Percentiles rank a stretch among this genome's conserved stretches.
Evolutionary conservation across 441 rosid species (phyloP).

Genomic region (Iberis amara): DNA sequence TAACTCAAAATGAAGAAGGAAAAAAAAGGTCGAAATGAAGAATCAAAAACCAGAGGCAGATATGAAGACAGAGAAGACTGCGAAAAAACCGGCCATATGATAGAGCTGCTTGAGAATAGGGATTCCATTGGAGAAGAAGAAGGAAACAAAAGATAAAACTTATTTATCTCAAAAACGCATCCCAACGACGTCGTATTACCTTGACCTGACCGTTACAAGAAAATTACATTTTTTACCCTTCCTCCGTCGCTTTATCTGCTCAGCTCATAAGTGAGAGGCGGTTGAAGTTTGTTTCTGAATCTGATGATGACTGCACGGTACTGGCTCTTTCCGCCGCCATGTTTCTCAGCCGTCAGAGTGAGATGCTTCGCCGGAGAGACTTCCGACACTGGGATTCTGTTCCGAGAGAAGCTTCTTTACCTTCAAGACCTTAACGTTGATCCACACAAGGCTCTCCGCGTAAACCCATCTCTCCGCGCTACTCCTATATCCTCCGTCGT

Average conservation of each 20-base stretch:
- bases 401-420: conserved; percentile 62
- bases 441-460: conserved; percentile 53
- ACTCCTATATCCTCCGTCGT: conserved; percentile 57
- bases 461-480: conserved; percentile 60
- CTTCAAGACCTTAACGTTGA: conserved; percentile 58
- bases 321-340: conserved; percentile 23
- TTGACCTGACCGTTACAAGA: too few relatives aligned
- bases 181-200: not conserved
- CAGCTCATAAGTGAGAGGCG: not conserved
- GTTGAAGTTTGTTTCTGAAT: too few relatives aligned
- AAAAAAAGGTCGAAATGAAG: conserved; percentile 19
- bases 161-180: not conserved
- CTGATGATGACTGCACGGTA: conserved; percentile 23
- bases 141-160: not conserved
- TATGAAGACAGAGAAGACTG: conserved; percentile 35
- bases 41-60: conserved; percentile 35
- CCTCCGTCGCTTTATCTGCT: conserved; percentile 17
- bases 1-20: too few relatives aligned
- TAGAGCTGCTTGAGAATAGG: conserved; percentile 42
- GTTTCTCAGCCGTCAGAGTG: conserved; percentile 18
- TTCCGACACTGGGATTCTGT: conserved; percentile 54
- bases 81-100: conserved; percentile 48
- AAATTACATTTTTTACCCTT: conserved; percentile 13
- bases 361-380: conserved; percentile 22
- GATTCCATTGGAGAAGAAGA: not conserved